Percentiles rank a stretch among this genome's conserved stretches.
Evolutionary conservation across 805 yeast species (phyloP).

Genomic region (Tetrapisispora pingtungensis): DNA sequence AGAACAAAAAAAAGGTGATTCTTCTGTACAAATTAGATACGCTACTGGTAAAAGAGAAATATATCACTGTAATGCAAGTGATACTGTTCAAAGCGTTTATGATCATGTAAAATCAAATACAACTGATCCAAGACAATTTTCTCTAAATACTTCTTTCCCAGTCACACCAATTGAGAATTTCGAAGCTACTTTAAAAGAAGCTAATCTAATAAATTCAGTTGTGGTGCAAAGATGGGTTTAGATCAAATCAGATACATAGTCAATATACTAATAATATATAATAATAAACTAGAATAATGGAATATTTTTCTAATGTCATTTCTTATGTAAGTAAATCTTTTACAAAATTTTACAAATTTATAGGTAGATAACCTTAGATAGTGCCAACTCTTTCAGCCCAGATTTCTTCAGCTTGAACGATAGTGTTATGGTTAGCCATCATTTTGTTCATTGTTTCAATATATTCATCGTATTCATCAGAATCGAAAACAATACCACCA

Average conservation of each 20-base stretch:
- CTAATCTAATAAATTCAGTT: constrained; percentile 74
- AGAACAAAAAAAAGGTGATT: constrained; percentile 43
- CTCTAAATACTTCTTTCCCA: constrained; percentile 74
- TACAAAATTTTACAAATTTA: neutral
- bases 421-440: constrained; percentile 84
- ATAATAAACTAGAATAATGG: neutral
- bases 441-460: constrained; percentile 95
- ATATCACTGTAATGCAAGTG: constrained; percentile 53
- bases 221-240: constrained; percentile 75
- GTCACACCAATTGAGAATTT: constrained; percentile 57
- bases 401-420: constrained; percentile 81
- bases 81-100: constrained; percentile 55
- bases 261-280: neutral
- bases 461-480: constrained; percentile 92
- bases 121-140: constrained; percentile 41
- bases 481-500: constrained; percentile 94
- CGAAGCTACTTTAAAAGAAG: constrained; percentile 52
- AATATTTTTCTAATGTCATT: neutral
- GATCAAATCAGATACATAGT: neutral
- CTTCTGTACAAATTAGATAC: constrained; percentile 70
- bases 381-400: constrained; percentile 44
- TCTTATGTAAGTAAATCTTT: neutral
- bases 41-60: constrained; percentile 70
- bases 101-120: constrained; percentile 52
- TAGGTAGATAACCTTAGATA: neutral